phyloP scores from a whole-genome alignment of 129 eudicot species.

The Escallonia rubra region DNA sequence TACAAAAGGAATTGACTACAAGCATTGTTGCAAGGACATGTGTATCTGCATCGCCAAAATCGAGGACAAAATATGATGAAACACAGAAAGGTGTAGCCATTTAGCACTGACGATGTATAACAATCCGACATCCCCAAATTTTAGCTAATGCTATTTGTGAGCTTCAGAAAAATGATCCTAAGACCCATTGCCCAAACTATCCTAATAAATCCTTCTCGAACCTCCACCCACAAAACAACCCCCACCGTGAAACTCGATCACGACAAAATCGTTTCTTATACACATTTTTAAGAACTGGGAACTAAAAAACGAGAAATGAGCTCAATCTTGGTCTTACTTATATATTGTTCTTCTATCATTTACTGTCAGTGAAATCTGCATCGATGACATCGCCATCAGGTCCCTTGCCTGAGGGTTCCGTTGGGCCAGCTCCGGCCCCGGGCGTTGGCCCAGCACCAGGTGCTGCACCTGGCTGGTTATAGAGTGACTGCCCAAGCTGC shows the following conservation, averaged over 20 bases:
- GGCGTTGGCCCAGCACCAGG: slow-evolving; percentile 49
- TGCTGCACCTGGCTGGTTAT: slow-evolving; percentile 70
- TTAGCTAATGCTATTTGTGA: too few relatives aligned
- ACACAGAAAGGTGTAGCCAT: too few relatives aligned
- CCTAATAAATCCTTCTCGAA: too few relatives aligned
- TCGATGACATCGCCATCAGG: slow-evolving; percentile 96
- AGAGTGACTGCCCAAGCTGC: slow-evolving; percentile 95
- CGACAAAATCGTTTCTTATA: slow-evolving; percentile 1
- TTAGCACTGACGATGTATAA: too few relatives aligned
- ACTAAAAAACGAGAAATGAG: slow-evolving; percentile 1
- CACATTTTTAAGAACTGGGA: background rate
- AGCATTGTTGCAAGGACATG: too few relatives aligned
- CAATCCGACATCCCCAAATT: too few relatives aligned
- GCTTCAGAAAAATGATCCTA: too few relatives aligned
- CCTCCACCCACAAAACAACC: background rate
- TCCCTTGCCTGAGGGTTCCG: slow-evolving; percentile 47
- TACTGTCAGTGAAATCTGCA: slow-evolving; percentile 97
- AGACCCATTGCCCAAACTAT: too few relatives aligned
- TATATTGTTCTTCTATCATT: slow-evolving; percentile 20
- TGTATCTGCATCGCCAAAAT: too few relatives aligned
- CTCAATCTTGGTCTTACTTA: background rate
- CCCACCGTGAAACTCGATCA: background rate
- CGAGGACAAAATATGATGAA: too few relatives aligned
- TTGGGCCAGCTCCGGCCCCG: slow-evolving; percentile 35
- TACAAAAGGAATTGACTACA: too few relatives aligned